These are phyloP conservation scores for Trichoderma gamsii DNA, from an alignment of 495 filamentous ascomycete species.

Conservation along the genomic window DNA sequence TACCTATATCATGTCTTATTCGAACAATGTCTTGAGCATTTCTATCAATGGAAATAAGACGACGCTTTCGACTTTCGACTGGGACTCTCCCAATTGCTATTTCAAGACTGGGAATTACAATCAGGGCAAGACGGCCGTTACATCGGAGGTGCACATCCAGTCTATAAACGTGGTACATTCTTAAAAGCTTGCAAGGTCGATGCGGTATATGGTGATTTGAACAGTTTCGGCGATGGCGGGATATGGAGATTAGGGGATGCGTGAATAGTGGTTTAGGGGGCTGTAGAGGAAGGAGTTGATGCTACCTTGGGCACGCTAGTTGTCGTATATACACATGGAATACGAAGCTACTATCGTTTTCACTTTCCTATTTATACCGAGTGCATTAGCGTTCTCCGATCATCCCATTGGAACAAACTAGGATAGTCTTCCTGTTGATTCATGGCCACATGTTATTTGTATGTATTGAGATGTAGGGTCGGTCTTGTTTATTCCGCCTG, in stretches of 20 bases:
- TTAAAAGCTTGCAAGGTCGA: not conserved
- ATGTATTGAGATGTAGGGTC: not conserved
- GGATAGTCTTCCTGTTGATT: too few species aligned
- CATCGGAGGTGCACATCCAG: slow-evolving; percentile 29
- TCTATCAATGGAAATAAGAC: slow-evolving; percentile 28
- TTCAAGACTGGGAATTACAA: slow-evolving; percentile 43
- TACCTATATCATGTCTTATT: slow-evolving; percentile 32
- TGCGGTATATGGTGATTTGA: not conserved
- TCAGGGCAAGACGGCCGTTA: slow-evolving; percentile 25
- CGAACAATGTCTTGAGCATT: slow-evolving; percentile 24
- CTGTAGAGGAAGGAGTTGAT: not conserved
- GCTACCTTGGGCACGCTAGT: not conserved
- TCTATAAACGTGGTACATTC: slow-evolving; percentile 24
- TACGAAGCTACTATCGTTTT: not conserved
- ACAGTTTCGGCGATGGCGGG: not conserved
- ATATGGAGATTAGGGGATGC: not conserved
- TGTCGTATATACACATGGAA: not conserved
- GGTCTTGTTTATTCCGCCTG: not conserved
- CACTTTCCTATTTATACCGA: not conserved
- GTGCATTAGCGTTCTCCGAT: not conserved
- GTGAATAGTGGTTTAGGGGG: not conserved
- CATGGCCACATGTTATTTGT: too few species aligned
- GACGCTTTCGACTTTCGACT: slow-evolving; percentile 25
- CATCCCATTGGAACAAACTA: not conserved
- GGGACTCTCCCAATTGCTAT: slow-evolving; percentile 32